Conservation (phyloP, 495 filamentous ascomycete genomes). For the Elaphomyces granulatus region DNA sequence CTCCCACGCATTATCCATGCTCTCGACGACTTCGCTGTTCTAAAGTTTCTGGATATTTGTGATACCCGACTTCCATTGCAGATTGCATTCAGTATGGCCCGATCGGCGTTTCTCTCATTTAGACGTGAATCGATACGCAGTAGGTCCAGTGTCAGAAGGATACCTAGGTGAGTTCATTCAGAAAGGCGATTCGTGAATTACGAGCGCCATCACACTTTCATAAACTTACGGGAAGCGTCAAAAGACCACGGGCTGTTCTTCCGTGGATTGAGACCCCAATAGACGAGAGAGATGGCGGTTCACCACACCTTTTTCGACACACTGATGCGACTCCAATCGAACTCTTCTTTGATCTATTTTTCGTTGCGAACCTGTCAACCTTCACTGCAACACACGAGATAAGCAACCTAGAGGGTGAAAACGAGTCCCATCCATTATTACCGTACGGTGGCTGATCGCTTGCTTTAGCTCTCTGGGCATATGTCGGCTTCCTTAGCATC, state of each 20-base stretch:
- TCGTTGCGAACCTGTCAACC: slow-evolving; percentile 53
- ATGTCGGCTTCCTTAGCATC: slow-evolving; percentile 50
- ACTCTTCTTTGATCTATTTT: slow-evolving; percentile 58
- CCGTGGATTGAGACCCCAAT: slow-evolving; percentile 25
- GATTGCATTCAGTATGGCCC: slow-evolving; percentile 3
- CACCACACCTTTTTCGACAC: slow-evolving; percentile 19
- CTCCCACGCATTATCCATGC: neutral
- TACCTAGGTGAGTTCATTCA: no score
- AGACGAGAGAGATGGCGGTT: slow-evolving; percentile 12
- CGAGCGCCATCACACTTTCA: no score
- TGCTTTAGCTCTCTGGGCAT: slow-evolving; percentile 28
- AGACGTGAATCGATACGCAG: slow-evolving; percentile 4
- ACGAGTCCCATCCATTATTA: neutral
- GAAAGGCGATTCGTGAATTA: no score
- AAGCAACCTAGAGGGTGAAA: slow-evolving; percentile 27
- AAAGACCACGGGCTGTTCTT: slow-evolving; percentile 4
- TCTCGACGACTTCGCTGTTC: neutral
- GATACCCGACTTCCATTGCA: slow-evolving; percentile 6
- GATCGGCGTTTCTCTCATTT: slow-evolving; percentile 6
- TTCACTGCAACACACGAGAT: slow-evolving; percentile 45
- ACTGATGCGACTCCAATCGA: slow-evolving; percentile 40
- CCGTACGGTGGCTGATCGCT: slow-evolving; percentile 2
- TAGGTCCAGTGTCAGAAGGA: no score
- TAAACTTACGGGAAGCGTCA: no score
- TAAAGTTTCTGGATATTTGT: slow-evolving; percentile 1